A percentile compares a stretch with the other conserved stretches of the same genome.
Conservation (phyloP, 805 yeast species). For the Ogataea degrootiae region DNA sequence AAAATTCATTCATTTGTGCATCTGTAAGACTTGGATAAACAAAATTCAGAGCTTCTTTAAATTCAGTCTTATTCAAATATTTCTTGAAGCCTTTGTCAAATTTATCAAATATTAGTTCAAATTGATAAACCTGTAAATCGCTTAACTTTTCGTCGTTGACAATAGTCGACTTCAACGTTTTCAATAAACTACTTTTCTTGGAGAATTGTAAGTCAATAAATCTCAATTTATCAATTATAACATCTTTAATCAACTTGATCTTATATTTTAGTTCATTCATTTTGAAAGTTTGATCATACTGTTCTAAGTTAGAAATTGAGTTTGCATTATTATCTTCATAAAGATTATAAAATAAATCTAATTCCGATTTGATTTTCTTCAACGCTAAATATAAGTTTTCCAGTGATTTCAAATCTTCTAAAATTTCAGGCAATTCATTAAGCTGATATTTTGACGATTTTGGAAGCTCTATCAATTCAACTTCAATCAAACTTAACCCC, state of each 20-base stretch:
- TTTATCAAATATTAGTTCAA: constrained; percentile 39
- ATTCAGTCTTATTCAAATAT: constrained; percentile 37
- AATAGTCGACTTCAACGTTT: constrained; percentile 9
- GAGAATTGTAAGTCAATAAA: constrained; percentile 38
- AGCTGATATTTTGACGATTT: constrained; percentile 37
- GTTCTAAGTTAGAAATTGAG: constrained; percentile 12
- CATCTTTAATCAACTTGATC: constrained; percentile 31
- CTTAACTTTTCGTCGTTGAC: constrained; percentile 1
- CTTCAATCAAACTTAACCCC: constrained; percentile 15
- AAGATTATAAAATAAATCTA: constrained; percentile 4
- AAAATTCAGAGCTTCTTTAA: constrained; percentile 37
- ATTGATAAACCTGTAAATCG: constrained; percentile 30
- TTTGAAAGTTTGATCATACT: constrained; percentile 7
- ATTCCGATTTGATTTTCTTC: constrained; percentile 8
- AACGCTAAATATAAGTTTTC: constrained; percentile 25
- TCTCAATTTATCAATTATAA: constrained; percentile 35
- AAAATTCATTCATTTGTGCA: constrained; percentile 34
- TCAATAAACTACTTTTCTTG: constrained; percentile 18
- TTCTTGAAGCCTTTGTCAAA: constrained; percentile 34
- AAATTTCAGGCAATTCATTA: constrained; percentile 28
- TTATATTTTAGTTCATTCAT: constrained; percentile 36
- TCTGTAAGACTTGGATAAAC: constrained; percentile 35
- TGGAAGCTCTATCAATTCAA: constrained; percentile 11
- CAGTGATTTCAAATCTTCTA: constrained; percentile 33
- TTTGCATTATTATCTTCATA: constrained; percentile 2